A percentile compares a stretch with the other conserved stretches of the same genome.
These are phyloP conservation scores for Heritiera littoralis DNA, from an alignment of 345 rosid genomes.

Conservation along the genomic window DNA sequence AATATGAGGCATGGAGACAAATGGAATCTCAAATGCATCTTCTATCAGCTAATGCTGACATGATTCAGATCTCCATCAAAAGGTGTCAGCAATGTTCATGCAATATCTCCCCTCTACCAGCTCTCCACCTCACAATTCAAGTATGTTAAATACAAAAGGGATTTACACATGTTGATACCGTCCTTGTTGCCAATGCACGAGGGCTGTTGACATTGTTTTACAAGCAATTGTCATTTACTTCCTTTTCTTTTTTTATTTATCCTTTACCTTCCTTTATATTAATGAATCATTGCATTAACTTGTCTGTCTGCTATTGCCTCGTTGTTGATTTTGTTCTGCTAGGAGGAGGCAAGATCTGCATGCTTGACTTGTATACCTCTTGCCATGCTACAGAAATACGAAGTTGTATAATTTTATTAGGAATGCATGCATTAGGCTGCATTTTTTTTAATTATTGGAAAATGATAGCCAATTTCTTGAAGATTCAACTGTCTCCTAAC, in stretches of 20 bases:
- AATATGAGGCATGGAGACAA: too few species aligned
- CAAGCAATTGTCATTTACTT: background rate
- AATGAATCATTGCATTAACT: conserved; percentile 5
- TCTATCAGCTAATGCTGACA: too few species aligned
- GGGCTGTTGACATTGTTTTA: background rate
- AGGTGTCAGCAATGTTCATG: too few species aligned
- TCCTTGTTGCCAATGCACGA: too few species aligned
- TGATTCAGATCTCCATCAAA: too few species aligned
- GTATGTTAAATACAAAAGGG: too few species aligned
- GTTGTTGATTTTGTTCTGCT: background rate
- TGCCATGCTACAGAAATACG: background rate
- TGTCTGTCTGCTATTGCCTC: background rate
- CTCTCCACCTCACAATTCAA: too few species aligned
- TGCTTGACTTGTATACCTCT: background rate
- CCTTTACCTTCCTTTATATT: too few species aligned
- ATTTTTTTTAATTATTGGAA: too few species aligned
- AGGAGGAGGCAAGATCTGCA: background rate
- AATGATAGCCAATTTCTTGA: background rate
- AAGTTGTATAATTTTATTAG: background rate
- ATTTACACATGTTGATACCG: too few species aligned
- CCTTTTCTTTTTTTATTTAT: too few species aligned
- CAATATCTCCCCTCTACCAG: too few species aligned
- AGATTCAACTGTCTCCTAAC: background rate
- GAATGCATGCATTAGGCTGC: background rate
- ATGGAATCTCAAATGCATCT: background rate